Base-by-base conservation (phyloP, 140 eudicot species). In the Bidens hawaiensis region DNA sequence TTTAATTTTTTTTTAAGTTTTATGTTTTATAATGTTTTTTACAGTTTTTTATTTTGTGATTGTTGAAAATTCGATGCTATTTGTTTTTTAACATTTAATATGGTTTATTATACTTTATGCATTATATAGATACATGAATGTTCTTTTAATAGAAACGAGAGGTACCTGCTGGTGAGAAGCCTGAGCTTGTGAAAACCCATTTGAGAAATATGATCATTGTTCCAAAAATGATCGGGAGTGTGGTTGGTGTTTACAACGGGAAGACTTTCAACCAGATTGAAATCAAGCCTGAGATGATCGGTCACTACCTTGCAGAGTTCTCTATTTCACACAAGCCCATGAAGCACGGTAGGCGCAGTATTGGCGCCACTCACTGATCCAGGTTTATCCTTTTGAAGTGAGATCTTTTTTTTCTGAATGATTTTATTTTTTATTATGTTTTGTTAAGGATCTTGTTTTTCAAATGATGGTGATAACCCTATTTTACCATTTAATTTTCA, bases 341-440 rank as follows among this genome's bases (percentile, higher is more conserved):
- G 2, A 67, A 67, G 73, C 73, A 67, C 9, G 73, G 73, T 9
- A 67, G 73, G 12, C 73, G 64, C 5, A 64, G 73, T 54, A 67
- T 67, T 9, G 73, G 73, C 40, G 73, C 73, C 23, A 67, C 73
- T 15, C 73, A 67, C 64, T 67, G 64, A 24, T 67, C 73, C 13
- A 55, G 73, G 40, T 67, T 67, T 45, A 67, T 67, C 26, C 73
- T 64, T 8, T 31, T 67, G 26, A 65, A 66, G 25, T 67, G 62
- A 52, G n/a, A n/a, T n/a, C n/a, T n/a, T n/a, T n/a, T n/a, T n/a
- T n/a, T n/a, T n/a, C n/a, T n/a, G n/a, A n/a, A n/a, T n/a, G n/a
- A n/a, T n/a, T n/a, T n/a, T n/a, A n/a, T n/a, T n/a, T n/a, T n/a
- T n/a, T n/a, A n/a, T n/a, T n/a, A n/a, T n/a, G n/a, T n/a, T n/a